phyloP scores from a whole-genome alignment of 441 rosid species.

The Populus trichocarpa region DNA sequence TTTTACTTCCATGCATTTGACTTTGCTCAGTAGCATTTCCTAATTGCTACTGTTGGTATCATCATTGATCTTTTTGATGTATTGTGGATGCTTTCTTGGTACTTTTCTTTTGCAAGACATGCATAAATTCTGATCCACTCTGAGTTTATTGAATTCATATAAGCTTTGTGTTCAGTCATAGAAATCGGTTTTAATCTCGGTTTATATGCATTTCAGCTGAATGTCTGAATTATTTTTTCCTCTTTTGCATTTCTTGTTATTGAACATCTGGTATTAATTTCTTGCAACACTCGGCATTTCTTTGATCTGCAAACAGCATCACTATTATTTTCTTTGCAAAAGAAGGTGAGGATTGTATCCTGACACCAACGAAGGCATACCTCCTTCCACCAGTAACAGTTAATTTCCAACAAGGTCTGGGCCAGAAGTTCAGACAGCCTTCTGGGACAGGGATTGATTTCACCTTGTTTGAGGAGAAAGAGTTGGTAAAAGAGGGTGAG shows the following conservation, averaged over 20 bases:
- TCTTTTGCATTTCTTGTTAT: background rate
- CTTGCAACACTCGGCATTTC: background rate
- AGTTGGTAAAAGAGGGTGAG: slow-evolving; percentile 45
- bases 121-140: background rate
- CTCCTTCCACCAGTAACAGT: slow-evolving; percentile 61
- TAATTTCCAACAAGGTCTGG: slow-evolving; percentile 69
- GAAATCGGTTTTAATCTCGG: background rate
- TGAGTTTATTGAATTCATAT: background rate
- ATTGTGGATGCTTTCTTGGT: background rate
- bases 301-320: slow-evolving; percentile 46
- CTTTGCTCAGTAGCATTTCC: background rate
- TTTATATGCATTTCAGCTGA: background rate
- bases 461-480: slow-evolving; percentile 56
- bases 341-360: slow-evolving; percentile 67
- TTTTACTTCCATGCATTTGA: no score
- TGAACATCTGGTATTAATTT: background rate
- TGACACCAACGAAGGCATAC: slow-evolving; percentile 58
- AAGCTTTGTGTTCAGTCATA: background rate
- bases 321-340: slow-evolving; percentile 78
- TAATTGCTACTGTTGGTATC: background rate
- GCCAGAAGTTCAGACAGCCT: slow-evolving; percentile 82
- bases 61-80: background rate
- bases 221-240: background rate
- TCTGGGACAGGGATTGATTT: slow-evolving; percentile 80
- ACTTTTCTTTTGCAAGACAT: background rate